Percentiles rank a stretch among this genome's conserved stretches.
These are phyloP conservation scores for Rhizopogon roseolus DNA, from an alignment of 768 basidiomycete species.

Conservation along the genomic window DNA sequence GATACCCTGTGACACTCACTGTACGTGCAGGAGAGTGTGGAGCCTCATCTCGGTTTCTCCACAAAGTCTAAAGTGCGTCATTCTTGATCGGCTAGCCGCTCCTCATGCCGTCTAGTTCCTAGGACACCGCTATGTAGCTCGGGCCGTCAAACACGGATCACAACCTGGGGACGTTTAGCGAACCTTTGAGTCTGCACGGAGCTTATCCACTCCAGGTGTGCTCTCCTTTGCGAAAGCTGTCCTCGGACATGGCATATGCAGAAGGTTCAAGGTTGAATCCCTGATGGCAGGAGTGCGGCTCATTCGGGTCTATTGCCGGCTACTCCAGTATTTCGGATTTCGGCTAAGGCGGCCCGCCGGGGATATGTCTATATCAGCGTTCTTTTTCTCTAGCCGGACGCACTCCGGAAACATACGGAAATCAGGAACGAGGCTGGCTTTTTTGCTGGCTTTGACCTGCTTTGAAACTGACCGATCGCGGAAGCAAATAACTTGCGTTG, in stretches of 20 bases:
- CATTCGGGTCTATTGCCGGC: not conserved
- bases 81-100: not conserved
- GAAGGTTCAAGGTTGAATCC: not conserved
- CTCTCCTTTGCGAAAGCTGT: not conserved
- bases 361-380: not conserved
- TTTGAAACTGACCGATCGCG: not conserved
- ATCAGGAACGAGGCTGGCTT: not conserved
- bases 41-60: not conserved
- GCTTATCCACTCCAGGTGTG: not conserved
- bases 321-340: not conserved
- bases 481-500: not conserved
- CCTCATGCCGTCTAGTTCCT: not conserved
- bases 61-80: not conserved
- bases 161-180: not conserved
- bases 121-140: not conserved
- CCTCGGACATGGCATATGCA: not conserved
- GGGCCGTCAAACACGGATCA: not conserved
- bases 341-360: not conserved
- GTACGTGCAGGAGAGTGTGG: not conserved
- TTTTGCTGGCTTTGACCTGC: not conserved
- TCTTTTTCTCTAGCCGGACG: not conserved
- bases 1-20: too few relatives aligned
- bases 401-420: not conserved
- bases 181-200: not conserved
- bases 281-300: not conserved